A percentile compares a stretch with the other conserved stretches of the same genome.
Evolutionary conservation across 2,329 filamentous ascomycete species (phyloP).

Genomic region (Fusarium pseudograminearum): DNA sequence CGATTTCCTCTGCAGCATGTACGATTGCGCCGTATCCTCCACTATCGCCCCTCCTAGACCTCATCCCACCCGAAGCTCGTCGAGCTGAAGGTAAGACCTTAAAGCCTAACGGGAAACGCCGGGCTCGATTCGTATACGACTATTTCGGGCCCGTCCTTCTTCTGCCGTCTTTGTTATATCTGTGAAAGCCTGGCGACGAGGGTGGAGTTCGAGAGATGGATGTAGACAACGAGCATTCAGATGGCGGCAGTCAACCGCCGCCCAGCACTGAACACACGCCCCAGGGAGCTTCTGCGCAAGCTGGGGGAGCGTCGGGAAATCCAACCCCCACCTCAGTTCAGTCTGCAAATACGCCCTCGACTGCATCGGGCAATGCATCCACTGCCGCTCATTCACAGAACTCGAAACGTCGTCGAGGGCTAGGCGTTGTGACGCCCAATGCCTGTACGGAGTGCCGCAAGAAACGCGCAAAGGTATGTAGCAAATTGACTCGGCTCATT

Average conservation of each 20-base stretch:
- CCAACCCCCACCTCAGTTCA: slow-evolving; percentile 49
- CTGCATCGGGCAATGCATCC: slow-evolving; percentile 37
- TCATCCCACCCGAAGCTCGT: slow-evolving; percentile 28
- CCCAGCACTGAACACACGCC: slow-evolving; percentile 52
- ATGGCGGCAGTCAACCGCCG: slow-evolving; percentile 49
- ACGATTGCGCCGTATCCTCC: slow-evolving; percentile 39
- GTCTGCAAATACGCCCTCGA: slow-evolving; percentile 47
- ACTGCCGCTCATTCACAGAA: slow-evolving; percentile 46
- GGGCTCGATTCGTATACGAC: slow-evolving; percentile 7
- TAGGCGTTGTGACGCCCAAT: slow-evolving; percentile 69
- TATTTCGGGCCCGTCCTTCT: slow-evolving; percentile 1
- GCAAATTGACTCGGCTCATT: not conserved
- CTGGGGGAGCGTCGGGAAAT: slow-evolving; percentile 43
- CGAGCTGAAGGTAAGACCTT: slow-evolving; percentile 34
- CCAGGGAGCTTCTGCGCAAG: slow-evolving; percentile 45
- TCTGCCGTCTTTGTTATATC: not conserved
- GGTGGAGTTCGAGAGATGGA: slow-evolving; percentile 48
- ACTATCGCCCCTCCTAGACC: slow-evolving; percentile 38
- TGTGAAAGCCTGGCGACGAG: slow-evolving; percentile 20
- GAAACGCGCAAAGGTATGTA: slow-evolving; percentile 69
- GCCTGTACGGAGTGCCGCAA: slow-evolving; percentile 72
- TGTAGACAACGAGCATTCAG: slow-evolving; percentile 49
- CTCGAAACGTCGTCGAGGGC: slow-evolving; percentile 66
- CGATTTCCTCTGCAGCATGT: slow-evolving; percentile 46
- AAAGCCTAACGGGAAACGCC: slow-evolving; percentile 17